Evolutionary conservation across 2,329 filamentous ascomycete genomes (phyloP).

Genomic region (Epichloe sibirici): DNA sequence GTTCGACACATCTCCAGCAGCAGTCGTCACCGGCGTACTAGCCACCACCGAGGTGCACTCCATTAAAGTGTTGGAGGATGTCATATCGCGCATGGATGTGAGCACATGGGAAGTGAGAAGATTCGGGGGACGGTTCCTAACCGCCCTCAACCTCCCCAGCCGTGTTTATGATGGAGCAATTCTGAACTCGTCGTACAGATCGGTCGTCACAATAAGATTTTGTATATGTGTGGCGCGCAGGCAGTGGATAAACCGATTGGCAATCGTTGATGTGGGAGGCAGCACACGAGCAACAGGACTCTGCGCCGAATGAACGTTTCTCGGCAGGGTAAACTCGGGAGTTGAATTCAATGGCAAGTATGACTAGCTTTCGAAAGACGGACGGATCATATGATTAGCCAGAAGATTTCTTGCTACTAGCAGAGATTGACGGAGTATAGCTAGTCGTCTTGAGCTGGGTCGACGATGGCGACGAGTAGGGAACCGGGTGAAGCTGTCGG

Average conservation of each 20-base stretch:
- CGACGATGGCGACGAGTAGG: no score
- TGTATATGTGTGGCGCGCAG: not conserved
- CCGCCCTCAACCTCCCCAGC: conserved; percentile 1
- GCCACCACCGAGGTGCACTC: conserved; percentile 18
- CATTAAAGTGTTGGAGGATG: conserved; percentile 17
- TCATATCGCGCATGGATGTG: conserved; percentile 18
- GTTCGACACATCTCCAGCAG: conserved; percentile 10
- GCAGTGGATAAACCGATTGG: not conserved
- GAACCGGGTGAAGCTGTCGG: no score
- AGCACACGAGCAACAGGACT: no score
- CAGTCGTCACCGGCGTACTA: conserved; percentile 13
- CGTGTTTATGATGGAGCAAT: not conserved
- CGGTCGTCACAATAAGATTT: not conserved
- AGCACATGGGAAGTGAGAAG: conserved; percentile 10
- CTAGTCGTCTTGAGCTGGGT: no score
- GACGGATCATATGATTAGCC: no score
- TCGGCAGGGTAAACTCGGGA: no score
- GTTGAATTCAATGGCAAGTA: no score
- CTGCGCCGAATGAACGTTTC: no score
- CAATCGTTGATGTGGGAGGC: not conserved
- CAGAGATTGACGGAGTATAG: no score
- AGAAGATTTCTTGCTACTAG: no score
- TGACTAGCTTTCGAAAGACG: no score
- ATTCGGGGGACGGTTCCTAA: conserved; percentile 2
- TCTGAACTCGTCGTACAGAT: not conserved